phyloP scores from a whole-genome alignment of 371 early-diverging fungal genomes.

The Apophysomyces variabilis region DNA sequence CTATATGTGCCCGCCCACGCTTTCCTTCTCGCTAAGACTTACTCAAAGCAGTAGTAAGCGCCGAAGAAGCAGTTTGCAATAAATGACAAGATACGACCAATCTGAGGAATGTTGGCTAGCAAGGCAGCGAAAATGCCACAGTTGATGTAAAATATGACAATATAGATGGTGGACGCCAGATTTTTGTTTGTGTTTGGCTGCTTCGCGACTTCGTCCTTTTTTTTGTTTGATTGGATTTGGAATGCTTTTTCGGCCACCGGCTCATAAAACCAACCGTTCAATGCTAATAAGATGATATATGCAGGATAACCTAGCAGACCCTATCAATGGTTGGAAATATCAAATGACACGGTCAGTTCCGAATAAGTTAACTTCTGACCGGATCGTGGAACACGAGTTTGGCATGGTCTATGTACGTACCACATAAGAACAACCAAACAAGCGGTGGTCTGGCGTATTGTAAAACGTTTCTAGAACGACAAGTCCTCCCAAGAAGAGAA shows the following conservation, averaged over 20 bases:
- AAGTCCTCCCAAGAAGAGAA: conserved; percentile 41
- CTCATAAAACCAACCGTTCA: conserved; percentile 47
- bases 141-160: conserved; percentile 47
- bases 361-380: conserved; percentile 15
- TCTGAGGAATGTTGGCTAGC: conserved; percentile 34
- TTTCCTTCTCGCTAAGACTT: conserved; percentile 16
- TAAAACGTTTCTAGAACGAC: conserved; percentile 47
- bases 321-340: conserved; percentile 17
- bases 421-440: conserved; percentile 42
- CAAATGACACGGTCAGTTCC: conserved; percentile 7
- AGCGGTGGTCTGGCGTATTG: conserved; percentile 32
- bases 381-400: background rate
- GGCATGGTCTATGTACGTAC: conserved; percentile 24
- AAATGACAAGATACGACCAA: conserved; percentile 44
- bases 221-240: conserved; percentile 18
- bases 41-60: conserved; percentile 63
- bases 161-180: conserved; percentile 40
- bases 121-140: conserved; percentile 42
- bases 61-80: conserved; percentile 49
- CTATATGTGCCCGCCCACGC: too few species aligned
- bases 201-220: conserved; percentile 1
- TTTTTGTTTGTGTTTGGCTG: conserved; percentile 20
- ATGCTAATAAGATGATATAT: conserved; percentile 42
- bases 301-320: conserved; percentile 54
- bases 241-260: conserved; percentile 37